A percentile compares a stretch with the other conserved stretches of the same genome.
phyloP scores from a whole-genome alignment of 371 early-diverging fungal genomes.

The Conidiobolus incongruus region DNA sequence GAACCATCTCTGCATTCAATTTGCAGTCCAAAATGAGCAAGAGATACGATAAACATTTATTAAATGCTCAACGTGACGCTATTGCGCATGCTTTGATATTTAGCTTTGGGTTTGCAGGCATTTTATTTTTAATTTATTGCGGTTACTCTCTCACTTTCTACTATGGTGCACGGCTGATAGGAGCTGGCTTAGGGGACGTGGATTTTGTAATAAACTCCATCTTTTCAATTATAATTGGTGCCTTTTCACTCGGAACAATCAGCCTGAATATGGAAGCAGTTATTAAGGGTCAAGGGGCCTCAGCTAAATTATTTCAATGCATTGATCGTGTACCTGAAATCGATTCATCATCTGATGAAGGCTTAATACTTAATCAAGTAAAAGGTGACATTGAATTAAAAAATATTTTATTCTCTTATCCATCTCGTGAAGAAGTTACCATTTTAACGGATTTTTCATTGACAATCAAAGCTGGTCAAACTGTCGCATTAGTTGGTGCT shows the following conservation, averaged over 20 bases:
- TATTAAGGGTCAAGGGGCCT: constrained; percentile 33
- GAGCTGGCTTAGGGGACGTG: constrained; percentile 21
- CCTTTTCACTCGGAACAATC: constrained; percentile 18
- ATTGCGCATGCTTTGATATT: constrained; percentile 19
- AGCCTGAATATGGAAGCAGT: constrained; percentile 32
- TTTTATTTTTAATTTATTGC: constrained; percentile 32
- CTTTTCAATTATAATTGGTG: constrained; percentile 21
- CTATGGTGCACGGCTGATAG: constrained; percentile 25
- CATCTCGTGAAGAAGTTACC: constrained; percentile 27
- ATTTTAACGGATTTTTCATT: constrained; percentile 35
- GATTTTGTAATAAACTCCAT: too few species aligned
- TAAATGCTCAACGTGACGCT: constrained; percentile 25
- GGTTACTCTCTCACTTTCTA: constrained; percentile 43
- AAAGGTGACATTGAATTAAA: constrained; percentile 37
- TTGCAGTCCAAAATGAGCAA: constrained; percentile 38
- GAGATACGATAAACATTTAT: constrained; percentile 27
- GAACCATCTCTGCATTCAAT: constrained; percentile 72
- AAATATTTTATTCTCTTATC: constrained; percentile 39
- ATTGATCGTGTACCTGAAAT: constrained; percentile 55
- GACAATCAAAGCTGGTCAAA: constrained; percentile 27
- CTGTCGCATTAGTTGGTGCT: constrained; percentile 37
- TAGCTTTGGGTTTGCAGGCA: constrained; percentile 29
- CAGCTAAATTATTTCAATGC: constrained; percentile 34
- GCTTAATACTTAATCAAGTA: constrained; percentile 19
- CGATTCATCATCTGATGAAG: constrained; percentile 25